Evolutionary conservation across 2,329 filamentous ascomycete genomes (phyloP).

Genomic region (Neoarthrinium moseri): DNA sequence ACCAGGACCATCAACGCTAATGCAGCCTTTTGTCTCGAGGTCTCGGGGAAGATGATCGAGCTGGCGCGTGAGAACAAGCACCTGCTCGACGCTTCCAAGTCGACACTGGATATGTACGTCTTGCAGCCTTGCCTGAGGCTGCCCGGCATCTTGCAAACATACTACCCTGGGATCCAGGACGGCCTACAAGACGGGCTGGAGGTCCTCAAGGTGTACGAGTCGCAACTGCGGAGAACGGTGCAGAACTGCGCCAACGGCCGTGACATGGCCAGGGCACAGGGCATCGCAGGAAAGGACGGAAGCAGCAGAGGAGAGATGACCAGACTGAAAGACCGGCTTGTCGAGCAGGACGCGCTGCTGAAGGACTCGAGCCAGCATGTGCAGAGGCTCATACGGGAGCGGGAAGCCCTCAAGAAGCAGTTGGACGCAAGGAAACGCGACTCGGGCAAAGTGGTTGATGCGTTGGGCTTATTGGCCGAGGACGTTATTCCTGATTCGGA

Average conservation of each 20-base stretch:
- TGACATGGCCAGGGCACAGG: conserved; percentile 11
- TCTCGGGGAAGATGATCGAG: conserved; percentile 13
- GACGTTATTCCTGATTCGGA: too few relatives aligned
- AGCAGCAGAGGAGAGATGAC: conserved; percentile 8
- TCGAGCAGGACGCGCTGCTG: conserved; percentile 17
- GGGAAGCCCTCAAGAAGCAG: conserved; percentile 13
- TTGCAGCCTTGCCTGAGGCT: conserved; percentile 12
- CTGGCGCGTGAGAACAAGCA: conserved; percentile 16
- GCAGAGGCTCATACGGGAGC: conserved; percentile 13
- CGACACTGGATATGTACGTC: conserved; percentile 13
- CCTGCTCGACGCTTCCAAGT: conserved; percentile 8
- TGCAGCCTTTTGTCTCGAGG: conserved; percentile 12
- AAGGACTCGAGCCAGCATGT: conserved; percentile 13
- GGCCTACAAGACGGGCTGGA: conserved; percentile 7
- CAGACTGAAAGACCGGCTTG: conserved; percentile 15
- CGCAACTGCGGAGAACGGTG: conserved; percentile 9
- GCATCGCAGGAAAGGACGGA: neutral
- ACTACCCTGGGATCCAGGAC: conserved; percentile 12
- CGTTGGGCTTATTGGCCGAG: neutral
- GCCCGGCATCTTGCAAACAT: conserved; percentile 9
- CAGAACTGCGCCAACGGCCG: conserved; percentile 10
- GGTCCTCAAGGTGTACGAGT: conserved; percentile 12
- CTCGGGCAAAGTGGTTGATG: neutral
- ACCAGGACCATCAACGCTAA: conserved; percentile 11
- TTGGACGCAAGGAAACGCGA: conserved; percentile 1